Evolutionary conservation across 2,329 filamentous ascomycete genomes (phyloP), one percentile per base, ranked within the genome.

Genomic region (Penicillium digitatum): DNA sequence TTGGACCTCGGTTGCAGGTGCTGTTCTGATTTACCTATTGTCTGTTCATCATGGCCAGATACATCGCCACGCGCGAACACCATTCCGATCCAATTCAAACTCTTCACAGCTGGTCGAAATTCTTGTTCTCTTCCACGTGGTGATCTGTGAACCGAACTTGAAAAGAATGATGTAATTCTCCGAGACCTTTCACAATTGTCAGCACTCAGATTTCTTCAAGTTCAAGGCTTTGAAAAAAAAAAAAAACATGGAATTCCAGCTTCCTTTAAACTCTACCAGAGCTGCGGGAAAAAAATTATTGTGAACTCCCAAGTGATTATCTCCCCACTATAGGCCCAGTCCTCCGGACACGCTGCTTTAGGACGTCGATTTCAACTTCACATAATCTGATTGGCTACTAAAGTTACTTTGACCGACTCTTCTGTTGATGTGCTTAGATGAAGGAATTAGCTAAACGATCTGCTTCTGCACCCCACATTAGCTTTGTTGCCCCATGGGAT

Each of bases 31-130:
- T 48, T 62, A 65, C 63, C 57, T 46, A 57, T 54, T 43, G 48
- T 48, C 37, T 56, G 48, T 31, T 65, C 61, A 35, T 60, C 51
- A 22, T 64, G 54, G 8, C 62, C 62, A 14, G 59, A 58, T 32
- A 64, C 54, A 61, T 65, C 63, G 16, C 62, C 63, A 27, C 60
- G 60, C 14, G 56, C 37, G 35, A 64, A 65, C 2, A 65, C 62
- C 63, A 65, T 65, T 4, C 43, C 34, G 32, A 32, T 34, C 12
- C n/a, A 20, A 29, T 2, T 44, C 26, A 4, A 24, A n/a, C 11
- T 20, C 12, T 26, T 35, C 20, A 9, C n/a, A 10, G 2, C 27
- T 14, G 5, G 8, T 22, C 10, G 2, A 16, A 9, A 14, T 20
- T n/a, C 10, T 37, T 32, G 27, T 32, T 22, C 42, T 32, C 8